phyloP scores from a whole-genome alignment of 179 eudicot species.

The Drosera spatulata region DNA sequence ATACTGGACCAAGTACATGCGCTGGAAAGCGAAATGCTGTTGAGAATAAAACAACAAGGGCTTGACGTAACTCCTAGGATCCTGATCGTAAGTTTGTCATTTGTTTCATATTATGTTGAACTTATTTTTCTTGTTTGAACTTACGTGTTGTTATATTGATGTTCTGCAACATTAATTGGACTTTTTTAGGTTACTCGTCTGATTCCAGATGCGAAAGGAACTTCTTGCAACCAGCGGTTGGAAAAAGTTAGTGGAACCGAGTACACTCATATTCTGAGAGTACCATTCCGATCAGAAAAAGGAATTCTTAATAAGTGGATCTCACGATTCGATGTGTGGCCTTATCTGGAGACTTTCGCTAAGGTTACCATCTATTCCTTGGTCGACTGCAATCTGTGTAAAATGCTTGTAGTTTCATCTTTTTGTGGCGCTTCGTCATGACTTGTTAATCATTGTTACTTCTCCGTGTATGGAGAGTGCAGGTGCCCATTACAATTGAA shows the following conservation, averaged over 20 bases:
- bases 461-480: too few species aligned
- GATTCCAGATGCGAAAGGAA: constrained; percentile 84
- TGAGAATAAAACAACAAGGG: constrained; percentile 52
- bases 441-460: too few species aligned
- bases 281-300: constrained; percentile 63
- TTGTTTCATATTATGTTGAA: neutral
- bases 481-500: too few species aligned
- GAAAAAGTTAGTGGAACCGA: constrained; percentile 66
- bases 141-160: neutral
- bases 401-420: neutral
- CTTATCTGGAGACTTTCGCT: constrained; percentile 63
- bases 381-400: neutral
- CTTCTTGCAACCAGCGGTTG: constrained; percentile 69
- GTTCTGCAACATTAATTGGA: constrained; percentile 3
- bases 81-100: constrained; percentile 44
- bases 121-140: neutral
- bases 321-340: constrained; percentile 87
- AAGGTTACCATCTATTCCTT: constrained; percentile 30
- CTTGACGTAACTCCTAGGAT: constrained; percentile 52
- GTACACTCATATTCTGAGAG: constrained; percentile 57
- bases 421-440: neutral
- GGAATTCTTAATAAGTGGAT: constrained; percentile 79
- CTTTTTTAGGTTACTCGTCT: constrained; percentile 58
- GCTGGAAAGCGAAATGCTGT: constrained; percentile 63
- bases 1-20: constrained; percentile 90